Evolutionary conservation across 768 basidiomycete genomes (phyloP).

Genomic region (Galerina sulciceps): DNA sequence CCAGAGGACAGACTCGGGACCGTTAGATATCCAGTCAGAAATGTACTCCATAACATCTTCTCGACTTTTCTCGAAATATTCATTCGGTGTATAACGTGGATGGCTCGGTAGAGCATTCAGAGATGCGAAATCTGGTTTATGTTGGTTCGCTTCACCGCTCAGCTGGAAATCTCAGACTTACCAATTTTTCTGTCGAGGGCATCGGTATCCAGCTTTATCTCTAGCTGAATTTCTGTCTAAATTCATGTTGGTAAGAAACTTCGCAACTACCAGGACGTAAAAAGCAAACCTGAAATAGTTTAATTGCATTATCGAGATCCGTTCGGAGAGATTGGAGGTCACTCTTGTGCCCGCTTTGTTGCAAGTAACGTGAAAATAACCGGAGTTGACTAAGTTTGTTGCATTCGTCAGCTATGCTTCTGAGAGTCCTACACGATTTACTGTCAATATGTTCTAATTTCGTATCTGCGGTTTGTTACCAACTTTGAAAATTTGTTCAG

Average conservation of each 20-base stretch:
- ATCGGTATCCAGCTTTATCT: background rate
- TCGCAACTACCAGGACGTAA: background rate
- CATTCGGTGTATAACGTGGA: background rate
- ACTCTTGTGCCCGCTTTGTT: background rate
- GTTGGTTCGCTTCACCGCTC: background rate
- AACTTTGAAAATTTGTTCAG: too few species aligned
- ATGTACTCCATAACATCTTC: background rate
- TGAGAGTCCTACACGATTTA: too few species aligned
- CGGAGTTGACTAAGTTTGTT: background rate
- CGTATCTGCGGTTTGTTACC: too few species aligned
- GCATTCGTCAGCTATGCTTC: background rate
- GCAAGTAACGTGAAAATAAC: background rate
- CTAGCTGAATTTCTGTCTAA: background rate
- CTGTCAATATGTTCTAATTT: too few species aligned
- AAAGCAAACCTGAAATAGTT: background rate
- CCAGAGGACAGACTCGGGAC: background rate
- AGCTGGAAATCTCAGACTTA: background rate
- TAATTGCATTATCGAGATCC: background rate
- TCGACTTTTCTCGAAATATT: background rate
- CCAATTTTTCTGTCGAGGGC: background rate
- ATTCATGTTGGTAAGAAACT: background rate
- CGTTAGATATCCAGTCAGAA: background rate
- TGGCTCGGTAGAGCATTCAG: background rate
- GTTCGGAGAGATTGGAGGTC: background rate
- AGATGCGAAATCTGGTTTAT: background rate